Conservation (phyloP, 2,329 filamentous ascomycete genomes). For the Akanthomyces muscarius region DNA sequence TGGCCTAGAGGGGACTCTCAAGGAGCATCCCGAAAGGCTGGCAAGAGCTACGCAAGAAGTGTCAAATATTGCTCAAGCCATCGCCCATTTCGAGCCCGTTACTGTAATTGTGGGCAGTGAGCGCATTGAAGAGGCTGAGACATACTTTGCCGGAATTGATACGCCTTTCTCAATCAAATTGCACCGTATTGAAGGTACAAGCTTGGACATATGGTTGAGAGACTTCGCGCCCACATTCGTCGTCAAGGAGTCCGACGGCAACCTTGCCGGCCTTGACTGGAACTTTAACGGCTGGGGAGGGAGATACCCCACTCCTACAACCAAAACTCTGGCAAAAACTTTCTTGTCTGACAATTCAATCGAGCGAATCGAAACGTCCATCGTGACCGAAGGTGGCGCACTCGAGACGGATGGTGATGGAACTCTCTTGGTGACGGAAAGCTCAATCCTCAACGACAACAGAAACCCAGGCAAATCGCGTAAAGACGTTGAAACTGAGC, state of each 20-base stretch:
- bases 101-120: slow-evolving; percentile 21
- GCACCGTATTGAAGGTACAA: neutral
- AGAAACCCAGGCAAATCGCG: slow-evolving; percentile 24
- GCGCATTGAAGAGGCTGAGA: slow-evolving; percentile 18
- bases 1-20: neutral
- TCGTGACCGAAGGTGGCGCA: slow-evolving; percentile 24
- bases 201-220: neutral
- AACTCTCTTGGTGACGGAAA: slow-evolving; percentile 27
- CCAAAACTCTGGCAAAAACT: neutral
- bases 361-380: slow-evolving; percentile 1
- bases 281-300: neutral
- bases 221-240: neutral
- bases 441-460: slow-evolving; percentile 27
- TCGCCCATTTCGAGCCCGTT: slow-evolving; percentile 26
- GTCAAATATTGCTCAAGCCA: slow-evolving; percentile 24
- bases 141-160: neutral
- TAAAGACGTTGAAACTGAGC: slow-evolving; percentile 23
- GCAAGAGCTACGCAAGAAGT: slow-evolving; percentile 22
- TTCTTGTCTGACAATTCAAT: slow-evolving; percentile 4
- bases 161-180: neutral
- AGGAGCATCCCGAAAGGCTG: neutral
- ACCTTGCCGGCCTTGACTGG: neutral
- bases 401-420: slow-evolving; percentile 18
- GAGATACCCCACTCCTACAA: neutral
- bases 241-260: neutral